Evolutionary conservation across 176 grass and related monocot species (phyloP), one percentile per base, ranked within the genome.

Genomic region (Chloris gayana): DNA sequence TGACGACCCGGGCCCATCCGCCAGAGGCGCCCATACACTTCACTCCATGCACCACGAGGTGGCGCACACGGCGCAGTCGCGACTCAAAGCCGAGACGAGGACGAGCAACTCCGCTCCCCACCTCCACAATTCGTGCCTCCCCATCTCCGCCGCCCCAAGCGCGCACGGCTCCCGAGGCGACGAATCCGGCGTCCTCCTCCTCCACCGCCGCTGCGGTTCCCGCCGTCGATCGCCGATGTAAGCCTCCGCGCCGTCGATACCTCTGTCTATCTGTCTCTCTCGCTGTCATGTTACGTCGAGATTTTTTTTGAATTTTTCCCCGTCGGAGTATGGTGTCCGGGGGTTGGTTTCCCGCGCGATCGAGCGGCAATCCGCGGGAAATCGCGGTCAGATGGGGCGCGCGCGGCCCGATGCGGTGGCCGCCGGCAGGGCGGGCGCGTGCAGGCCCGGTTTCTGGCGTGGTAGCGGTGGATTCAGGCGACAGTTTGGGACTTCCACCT

Each of bases 221-320:
- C 53, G 58, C 57, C 75, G 80, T 46, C 73, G 69, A 35, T 18
- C 81, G 79, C 57, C 83, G 84, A 92, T 92, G 90, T 92, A 89
- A 92, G 83, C 84, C 6, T 29, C 45, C 66, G 25, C 26, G 68
- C 67, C 38, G 14, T 63, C 89, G 27, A 76, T 80, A 42, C 61
- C 25, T 42, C 72, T 19, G 29, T 12, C 15, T n/a, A 17, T 24
- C 24, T 45, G 25, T 18, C 26, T 49, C 15, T 6, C 26, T 14
- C 24, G 11, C 14, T 22, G 45, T 15, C 15, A 45, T 32, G 42
- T 34, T 51, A 33, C 29, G 41, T 32, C 9, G 32, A 14, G 68
- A 6, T 70, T 69, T 24, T 57, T 57, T 74, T 65, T 69, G 30
- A 2, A 76, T 31, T 30, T 84, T 58, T 85, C 19, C 4, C 19